phyloP scores from a whole-genome alignment of 257 asterid genomes.

The Nicotiana otophora region DNA sequence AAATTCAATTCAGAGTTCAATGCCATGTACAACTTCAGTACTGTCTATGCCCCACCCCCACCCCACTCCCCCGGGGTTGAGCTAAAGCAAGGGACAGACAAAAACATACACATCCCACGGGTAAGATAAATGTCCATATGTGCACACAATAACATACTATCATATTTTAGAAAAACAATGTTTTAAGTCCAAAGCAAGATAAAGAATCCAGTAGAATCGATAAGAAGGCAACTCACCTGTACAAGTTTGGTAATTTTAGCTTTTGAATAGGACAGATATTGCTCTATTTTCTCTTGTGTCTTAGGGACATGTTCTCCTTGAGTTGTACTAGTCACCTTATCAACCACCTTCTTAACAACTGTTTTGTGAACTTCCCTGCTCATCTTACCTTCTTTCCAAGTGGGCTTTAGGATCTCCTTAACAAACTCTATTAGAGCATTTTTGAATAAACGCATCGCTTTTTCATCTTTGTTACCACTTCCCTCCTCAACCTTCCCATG shows the following conservation, averaged over 20 bases:
- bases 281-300: slow-evolving; percentile 73
- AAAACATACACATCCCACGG: neutral
- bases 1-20: neutral
- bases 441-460: slow-evolving; percentile 70
- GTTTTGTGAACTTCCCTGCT: slow-evolving; percentile 89
- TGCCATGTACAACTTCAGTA: neutral
- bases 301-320: slow-evolving; percentile 69
- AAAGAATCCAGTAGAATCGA: neutral
- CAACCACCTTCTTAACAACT: slow-evolving; percentile 92
- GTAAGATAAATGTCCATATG: neutral
- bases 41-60: neutral
- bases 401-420: slow-evolving; percentile 81
- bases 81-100: neutral
- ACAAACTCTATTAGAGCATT: slow-evolving; percentile 77
- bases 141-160: neutral
- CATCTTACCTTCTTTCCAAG: slow-evolving; percentile 92
- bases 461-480: slow-evolving; percentile 63
- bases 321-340: slow-evolving; percentile 69
- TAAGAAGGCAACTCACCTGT: slow-evolving; percentile 46
- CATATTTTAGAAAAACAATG: neutral
- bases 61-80: neutral
- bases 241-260: slow-evolving; percentile 82
- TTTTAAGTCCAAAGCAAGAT: neutral
- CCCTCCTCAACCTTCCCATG: slow-evolving; percentile 47
- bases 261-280: slow-evolving; percentile 62